Evolutionary conservation across 2,329 filamentous ascomycete species (phyloP), one percentile per base, ranked within the genome.

Genomic region (Dryadomyces quercus-mongolicae): DNA sequence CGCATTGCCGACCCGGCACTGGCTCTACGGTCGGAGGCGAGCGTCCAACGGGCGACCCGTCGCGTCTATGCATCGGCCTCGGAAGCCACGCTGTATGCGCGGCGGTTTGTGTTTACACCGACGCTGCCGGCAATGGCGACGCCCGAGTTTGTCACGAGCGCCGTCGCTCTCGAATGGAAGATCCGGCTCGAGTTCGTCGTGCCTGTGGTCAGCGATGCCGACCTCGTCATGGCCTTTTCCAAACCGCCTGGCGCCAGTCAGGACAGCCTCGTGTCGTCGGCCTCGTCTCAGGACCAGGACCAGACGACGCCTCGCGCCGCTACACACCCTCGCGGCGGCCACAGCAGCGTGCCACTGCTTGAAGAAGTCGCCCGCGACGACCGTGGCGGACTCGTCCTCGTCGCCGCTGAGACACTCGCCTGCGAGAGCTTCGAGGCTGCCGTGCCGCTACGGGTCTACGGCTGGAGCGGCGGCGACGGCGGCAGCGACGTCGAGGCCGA

Each of bases 111-210:
- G 7, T 96, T 97, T 63, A 84, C 77, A 9, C 86, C 90, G 0
- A 86, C 88, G 0, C 90, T 98, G 50, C 93, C 93, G 0, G 78
- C 86, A 18, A 77, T 77, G 15, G 90, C 88, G 0, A 95, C 91
- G 1, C 93, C 93, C 0, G 90, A 93, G 59, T 95, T 98, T 61
- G 79, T 94, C 49, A 98, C 93, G 0, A 95, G 83, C 57, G 91
- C 91, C 2, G 81, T 98, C 4, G 86, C 81, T 59, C 73, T 96
- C 25, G 86, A 89, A 60, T 98, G 93, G 93, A 87, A 86, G 66
- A 74, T 98, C 38, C 76, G 88, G 1, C 82, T 98, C 55, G 91
- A 97, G 69, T 98, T 98, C 68, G 90, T 95, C 25, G 92, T 92
- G 6, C 84, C 87, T 36, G 62, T 59, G 9, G 54, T 53, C 7